These are phyloP conservation scores for Lepidium aucheri DNA, from an alignment of 345 rosid species.

Conservation along the genomic window DNA sequence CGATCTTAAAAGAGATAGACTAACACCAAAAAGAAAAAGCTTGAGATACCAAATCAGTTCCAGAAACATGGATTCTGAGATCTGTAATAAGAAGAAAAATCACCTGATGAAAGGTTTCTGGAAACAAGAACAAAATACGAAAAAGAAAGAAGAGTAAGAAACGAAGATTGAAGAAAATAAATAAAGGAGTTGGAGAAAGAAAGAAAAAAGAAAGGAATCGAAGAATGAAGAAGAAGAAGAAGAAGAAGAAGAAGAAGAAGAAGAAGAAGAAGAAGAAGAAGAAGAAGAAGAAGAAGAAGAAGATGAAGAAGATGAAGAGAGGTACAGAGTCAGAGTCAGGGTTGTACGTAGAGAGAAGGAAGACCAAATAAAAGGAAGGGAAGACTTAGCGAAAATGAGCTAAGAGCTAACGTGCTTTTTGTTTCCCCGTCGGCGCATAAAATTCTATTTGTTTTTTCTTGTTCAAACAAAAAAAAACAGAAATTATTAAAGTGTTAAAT, in stretches of 20 bases:
- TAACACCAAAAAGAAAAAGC: background rate
- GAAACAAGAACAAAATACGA: constrained; percentile 6
- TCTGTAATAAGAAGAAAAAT: background rate
- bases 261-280: background rate
- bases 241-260: background rate
- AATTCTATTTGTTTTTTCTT: constrained; percentile 1
- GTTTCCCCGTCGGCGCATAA: constrained; percentile 20
- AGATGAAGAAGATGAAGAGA: constrained; percentile 8
- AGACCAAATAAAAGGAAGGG: background rate
- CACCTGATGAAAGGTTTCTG: constrained; percentile 16
- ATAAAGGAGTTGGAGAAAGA: background rate
- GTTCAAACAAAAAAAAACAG: no score
- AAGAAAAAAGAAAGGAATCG: background rate
- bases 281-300: background rate
- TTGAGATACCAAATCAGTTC: background rate
- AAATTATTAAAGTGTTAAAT: background rate
- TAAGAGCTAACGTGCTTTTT: constrained; percentile 30
- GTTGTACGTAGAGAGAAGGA: background rate
- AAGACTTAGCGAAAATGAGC: constrained; percentile 28
- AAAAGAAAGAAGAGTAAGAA: background rate
- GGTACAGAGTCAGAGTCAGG: constrained; percentile 19
- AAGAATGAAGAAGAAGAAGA: no score
- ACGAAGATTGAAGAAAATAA: background rate
- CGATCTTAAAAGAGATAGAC: background rate
- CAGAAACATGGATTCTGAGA: constrained; percentile 8